A percentile compares a stretch with the other conserved stretches of the same genome.
Conservation (phyloP, 805 yeast species). For the Candida quercuum region DNA sequence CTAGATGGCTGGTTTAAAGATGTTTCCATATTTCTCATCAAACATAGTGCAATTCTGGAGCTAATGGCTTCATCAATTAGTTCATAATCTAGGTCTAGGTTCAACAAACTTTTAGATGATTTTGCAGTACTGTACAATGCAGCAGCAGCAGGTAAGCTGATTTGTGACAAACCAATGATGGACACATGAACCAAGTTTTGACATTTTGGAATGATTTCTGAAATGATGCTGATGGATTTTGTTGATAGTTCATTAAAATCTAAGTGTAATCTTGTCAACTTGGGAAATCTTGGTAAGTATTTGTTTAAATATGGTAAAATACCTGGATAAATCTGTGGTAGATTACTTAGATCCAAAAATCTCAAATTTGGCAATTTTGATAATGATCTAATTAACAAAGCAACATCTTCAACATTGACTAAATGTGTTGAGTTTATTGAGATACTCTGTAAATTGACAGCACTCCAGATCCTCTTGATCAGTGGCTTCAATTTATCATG, state of each 20-base stretch:
- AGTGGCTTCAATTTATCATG: constrained; percentile 25
- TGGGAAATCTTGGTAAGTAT: constrained; percentile 63
- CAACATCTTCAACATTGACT: constrained; percentile 44
- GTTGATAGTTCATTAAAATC: constrained; percentile 61
- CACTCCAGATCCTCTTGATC: constrained; percentile 15
- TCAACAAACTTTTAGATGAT: constrained; percentile 56
- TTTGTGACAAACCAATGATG: constrained; percentile 51
- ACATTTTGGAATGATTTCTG: constrained; percentile 69
- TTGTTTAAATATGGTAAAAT: constrained; percentile 52
- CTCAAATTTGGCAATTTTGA: constrained; percentile 53
- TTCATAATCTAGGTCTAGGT: constrained; percentile 62
- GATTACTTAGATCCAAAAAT: constrained; percentile 71
- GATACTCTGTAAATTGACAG: constrained; percentile 35
- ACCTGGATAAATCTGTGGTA: constrained; percentile 61
- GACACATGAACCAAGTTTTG: constrained; percentile 63
- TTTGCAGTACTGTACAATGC: constrained; percentile 68
- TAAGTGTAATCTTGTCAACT: constrained; percentile 60
- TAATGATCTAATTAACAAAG: constrained; percentile 42
- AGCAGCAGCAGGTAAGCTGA: constrained; percentile 56
- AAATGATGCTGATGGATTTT: constrained; percentile 50
- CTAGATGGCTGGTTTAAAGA: constrained; percentile 34
- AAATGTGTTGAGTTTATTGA: constrained; percentile 65
- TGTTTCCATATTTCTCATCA: constrained; percentile 77
- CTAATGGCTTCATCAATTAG: constrained; percentile 55
- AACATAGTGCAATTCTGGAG: constrained; percentile 70